Evolutionary conservation across 2,329 filamentous ascomycete species (phyloP), one percentile per base, ranked within the genome.

Genomic region (Aspergillus sp.): DNA sequence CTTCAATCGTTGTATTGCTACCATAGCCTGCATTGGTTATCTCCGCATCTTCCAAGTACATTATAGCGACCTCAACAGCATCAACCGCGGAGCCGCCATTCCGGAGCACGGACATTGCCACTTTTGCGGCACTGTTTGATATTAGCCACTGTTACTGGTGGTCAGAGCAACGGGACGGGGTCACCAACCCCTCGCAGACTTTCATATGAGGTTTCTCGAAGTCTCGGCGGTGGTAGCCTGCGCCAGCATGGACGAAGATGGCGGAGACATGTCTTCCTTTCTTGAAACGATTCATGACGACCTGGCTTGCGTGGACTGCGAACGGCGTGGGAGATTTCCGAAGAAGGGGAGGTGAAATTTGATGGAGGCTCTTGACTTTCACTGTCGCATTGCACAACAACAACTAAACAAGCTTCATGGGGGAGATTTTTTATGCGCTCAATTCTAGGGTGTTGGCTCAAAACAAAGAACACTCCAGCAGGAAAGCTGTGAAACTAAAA

Each of bases 11-110:
- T 25, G 99, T 82, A 71, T 99, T 99, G 78, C 95, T 99, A 51
- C 96, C 95, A 74, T 91, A 98, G 0, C 95, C 95, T 43, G 94
- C 91, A 75, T 99, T 99, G 41, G 96, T 99, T 67, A 99, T 96
- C 71, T 97, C 93, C 60, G 91, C 89, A 74, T 99, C 92, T 78
- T 99, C 95, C 19, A 99, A 87, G 22, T 92, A 83, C 68, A 90
- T 91, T 71, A 99, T 88, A 31, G 95, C 92, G 54, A 91, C 89
- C 77, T 97, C 95, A 23, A 97, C 90, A 17, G 93, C 95, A 72
- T 98, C 92, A 4, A 94, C 84, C 4, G 95, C 92, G 47, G 88
- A 87, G 9, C 89, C 91, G 25, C 95, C 95, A 65, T 85, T 86
- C 70, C 86, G 90, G 62, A 99, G 81, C 63, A 96, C 84, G 54